Conservation (phyloP, 306 rosid species). For the Cucumis cinereus region DNA sequence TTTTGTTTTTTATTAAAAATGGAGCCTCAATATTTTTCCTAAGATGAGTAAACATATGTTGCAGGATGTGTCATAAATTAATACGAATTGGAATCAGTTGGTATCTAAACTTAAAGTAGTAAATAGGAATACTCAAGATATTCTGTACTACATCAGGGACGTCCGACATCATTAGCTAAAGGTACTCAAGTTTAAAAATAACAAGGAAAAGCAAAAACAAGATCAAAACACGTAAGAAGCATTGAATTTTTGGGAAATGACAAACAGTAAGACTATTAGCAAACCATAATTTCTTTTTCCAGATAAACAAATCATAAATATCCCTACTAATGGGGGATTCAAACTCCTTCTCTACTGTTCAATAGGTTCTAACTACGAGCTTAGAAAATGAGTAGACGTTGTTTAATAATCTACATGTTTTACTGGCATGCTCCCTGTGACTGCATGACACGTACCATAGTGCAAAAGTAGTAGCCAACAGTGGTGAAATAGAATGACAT, state of each 20-base stretch:
- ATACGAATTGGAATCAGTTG: background rate
- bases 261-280: background rate
- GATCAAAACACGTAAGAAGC: background rate
- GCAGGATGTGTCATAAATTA: background rate
- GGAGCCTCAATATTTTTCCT: background rate
- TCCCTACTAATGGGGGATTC: background rate
- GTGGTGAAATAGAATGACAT: constrained; percentile 86
- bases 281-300: background rate
- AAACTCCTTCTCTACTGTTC: background rate
- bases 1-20: background rate
- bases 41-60: background rate
- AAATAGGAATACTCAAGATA: background rate
- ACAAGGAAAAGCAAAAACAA: background rate
- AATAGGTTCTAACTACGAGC: background rate
- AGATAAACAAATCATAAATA: background rate
- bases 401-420: background rate
- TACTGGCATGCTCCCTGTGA: constrained; percentile 5
- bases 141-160: background rate
- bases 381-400: background rate
- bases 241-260: background rate
- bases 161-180: background rate
- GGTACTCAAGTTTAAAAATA: background rate
- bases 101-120: background rate
- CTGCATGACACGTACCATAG: constrained; percentile 43
- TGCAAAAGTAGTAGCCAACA: constrained; percentile 82